Conservation (phyloP, 2,329 filamentous ascomycete species). For the Blastomyces parvus region DNA sequence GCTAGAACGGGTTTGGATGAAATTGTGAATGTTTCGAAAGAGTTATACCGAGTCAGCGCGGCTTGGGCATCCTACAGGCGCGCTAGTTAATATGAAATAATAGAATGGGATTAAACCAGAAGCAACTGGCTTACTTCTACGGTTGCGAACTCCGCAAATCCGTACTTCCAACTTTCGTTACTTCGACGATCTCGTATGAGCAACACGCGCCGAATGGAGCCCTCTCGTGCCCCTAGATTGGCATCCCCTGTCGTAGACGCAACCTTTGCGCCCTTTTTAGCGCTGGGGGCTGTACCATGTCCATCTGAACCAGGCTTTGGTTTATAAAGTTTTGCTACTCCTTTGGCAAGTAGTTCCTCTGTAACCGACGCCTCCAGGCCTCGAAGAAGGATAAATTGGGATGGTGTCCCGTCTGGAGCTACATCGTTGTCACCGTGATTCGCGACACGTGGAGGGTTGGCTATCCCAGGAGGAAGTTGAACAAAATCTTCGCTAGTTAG, state of each 20-base stretch:
- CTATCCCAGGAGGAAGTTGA: slow-evolving; percentile 22
- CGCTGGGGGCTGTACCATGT: slow-evolving; percentile 29
- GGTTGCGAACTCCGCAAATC: slow-evolving; percentile 73
- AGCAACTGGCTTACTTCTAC: slow-evolving; percentile 41
- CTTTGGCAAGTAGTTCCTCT: slow-evolving; percentile 62
- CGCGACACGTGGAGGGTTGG: slow-evolving; percentile 35
- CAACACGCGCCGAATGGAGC: slow-evolving; percentile 66
- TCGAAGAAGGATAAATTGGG: slow-evolving; percentile 67
- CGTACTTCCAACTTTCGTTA: slow-evolving; percentile 68
- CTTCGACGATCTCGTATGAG: slow-evolving; percentile 63
- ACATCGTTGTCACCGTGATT: slow-evolving; percentile 49
- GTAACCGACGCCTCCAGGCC: slow-evolving; percentile 60
- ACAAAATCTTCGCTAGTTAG: slow-evolving; percentile 14
- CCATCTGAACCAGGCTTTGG: slow-evolving; percentile 33
- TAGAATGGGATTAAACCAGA: neutral
- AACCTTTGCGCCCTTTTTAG: slow-evolving; percentile 42
- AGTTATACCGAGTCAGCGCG: slow-evolving; percentile 61
- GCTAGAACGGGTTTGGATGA: slow-evolving; percentile 61
- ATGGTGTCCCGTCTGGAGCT: slow-evolving; percentile 49
- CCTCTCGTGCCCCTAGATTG: slow-evolving; percentile 60
- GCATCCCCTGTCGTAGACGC: slow-evolving; percentile 48
- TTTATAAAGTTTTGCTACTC: slow-evolving; percentile 64
- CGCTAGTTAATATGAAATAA: neutral
- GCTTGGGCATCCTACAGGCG: slow-evolving; percentile 54
- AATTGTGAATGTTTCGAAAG: slow-evolving; percentile 67